phyloP scores from a whole-genome alignment of 2,329 filamentous ascomycete genomes.

The Cytospora chrysosperma region DNA sequence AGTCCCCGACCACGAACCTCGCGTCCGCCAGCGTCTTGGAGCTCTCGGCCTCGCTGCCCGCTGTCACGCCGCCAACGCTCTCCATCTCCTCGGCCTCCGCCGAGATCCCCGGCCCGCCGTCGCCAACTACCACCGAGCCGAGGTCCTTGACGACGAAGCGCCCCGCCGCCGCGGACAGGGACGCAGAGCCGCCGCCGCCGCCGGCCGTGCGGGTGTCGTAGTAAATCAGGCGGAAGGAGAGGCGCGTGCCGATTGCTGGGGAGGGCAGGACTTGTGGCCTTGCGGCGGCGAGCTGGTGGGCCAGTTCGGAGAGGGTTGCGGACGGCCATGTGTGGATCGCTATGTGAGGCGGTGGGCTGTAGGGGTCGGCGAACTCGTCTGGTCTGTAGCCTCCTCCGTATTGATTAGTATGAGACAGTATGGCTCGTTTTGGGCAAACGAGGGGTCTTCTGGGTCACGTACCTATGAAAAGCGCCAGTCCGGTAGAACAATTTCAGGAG shows the following conservation, averaged over 20 bases:
- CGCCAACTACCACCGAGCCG: slow-evolving; percentile 77
- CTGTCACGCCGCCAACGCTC: slow-evolving; percentile 32
- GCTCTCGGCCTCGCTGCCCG: slow-evolving; percentile 55
- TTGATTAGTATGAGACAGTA: neutral
- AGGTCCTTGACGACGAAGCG: slow-evolving; percentile 78
- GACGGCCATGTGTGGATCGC: slow-evolving; percentile 84
- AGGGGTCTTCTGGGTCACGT: slow-evolving; percentile 23
- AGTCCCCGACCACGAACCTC: slow-evolving; percentile 86
- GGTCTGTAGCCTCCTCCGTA: slow-evolving; percentile 55
- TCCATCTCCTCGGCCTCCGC: slow-evolving; percentile 39
- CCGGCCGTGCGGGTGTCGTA: slow-evolving; percentile 58
- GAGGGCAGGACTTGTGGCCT: slow-evolving; percentile 65
- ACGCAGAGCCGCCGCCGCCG: slow-evolving; percentile 19
- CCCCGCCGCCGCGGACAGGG: slow-evolving; percentile 34
- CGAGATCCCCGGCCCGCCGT: slow-evolving; percentile 47
- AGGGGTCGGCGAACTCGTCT: slow-evolving; percentile 64
- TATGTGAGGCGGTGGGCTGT: slow-evolving; percentile 63
- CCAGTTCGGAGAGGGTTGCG: slow-evolving; percentile 79
- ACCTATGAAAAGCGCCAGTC: slow-evolving; percentile 70
- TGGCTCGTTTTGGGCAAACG: neutral
- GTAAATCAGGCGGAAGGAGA: slow-evolving; percentile 86
- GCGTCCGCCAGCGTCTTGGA: slow-evolving; percentile 74
- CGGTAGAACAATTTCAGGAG: slow-evolving; percentile 84
- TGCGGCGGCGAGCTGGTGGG: slow-evolving; percentile 69
- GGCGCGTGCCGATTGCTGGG: slow-evolving; percentile 75